A percentile compares a stretch with the other conserved stretches of the same genome.
phyloP scores from a whole-genome alignment of 306 rosid genomes.

The Prunus padus region DNA sequence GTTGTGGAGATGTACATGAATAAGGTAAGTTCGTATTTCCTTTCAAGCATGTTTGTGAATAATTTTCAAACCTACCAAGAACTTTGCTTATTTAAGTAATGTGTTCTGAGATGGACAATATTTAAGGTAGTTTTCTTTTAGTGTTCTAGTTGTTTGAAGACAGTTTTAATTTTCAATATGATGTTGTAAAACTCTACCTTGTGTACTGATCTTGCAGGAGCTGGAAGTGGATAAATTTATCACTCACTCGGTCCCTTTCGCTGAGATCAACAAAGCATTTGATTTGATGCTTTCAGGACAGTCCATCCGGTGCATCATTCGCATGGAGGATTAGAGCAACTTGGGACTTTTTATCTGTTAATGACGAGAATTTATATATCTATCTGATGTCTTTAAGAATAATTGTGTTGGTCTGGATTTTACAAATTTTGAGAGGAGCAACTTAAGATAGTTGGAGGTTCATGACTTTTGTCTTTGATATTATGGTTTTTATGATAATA shows the following conservation, averaged over 20 bases:
- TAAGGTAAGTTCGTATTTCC: slow-evolving; percentile 24
- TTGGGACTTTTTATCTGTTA: neutral
- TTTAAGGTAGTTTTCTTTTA: no score
- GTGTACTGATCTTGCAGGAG: slow-evolving; percentile 42
- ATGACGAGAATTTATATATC: neutral
- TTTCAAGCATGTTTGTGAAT: neutral
- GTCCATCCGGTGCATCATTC: slow-evolving; percentile 66
- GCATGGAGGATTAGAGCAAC: slow-evolving; percentile 37
- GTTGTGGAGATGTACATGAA: slow-evolving; percentile 79
- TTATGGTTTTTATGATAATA: no score
- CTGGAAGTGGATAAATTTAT: slow-evolving; percentile 77
- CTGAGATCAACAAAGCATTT: slow-evolving; percentile 75
- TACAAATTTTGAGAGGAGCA: neutral
- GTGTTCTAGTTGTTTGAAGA: no score
- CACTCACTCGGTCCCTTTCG: slow-evolving; percentile 60
- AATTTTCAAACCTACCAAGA: no score
- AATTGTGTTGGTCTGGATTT: neutral
- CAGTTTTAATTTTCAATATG: no score
- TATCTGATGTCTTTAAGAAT: neutral
- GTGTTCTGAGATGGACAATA: no score
- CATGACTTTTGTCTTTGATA: no score
- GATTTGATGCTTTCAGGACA: slow-evolving; percentile 68
- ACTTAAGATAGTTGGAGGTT: neutral
- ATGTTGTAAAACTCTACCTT: neutral
- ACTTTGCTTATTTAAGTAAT: no score